These are phyloP conservation scores for Pichia sp. DNA, from an alignment of 1,139 yeast species.

Conservation along the genomic window DNA sequence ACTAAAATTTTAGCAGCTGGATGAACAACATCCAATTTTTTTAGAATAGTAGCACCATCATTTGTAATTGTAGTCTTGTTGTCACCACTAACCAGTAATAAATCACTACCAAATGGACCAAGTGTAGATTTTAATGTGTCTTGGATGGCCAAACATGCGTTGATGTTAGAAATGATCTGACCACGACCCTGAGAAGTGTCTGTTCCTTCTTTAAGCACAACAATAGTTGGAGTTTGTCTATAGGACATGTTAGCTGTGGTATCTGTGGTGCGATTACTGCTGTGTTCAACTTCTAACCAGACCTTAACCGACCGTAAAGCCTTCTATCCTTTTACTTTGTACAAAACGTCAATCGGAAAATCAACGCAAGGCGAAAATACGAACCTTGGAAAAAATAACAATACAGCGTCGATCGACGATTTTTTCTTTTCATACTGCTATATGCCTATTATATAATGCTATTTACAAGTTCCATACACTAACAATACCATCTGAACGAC, in stretches of 20 bases:
- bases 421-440: not conserved
- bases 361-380: too few species aligned
- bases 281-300: too few species aligned
- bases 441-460: not conserved
- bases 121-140: slow-evolving; percentile 91
- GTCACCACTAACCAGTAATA: slow-evolving; percentile 72
- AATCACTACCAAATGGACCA: slow-evolving; percentile 97
- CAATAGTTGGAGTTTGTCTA: slow-evolving; percentile 94
- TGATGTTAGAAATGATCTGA: slow-evolving; percentile 88
- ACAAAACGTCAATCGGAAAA: too few species aligned
- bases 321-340: too few species aligned
- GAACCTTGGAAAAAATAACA: not conserved
- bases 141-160: slow-evolving; percentile 95
- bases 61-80: slow-evolving; percentile 93
- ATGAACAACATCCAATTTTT: slow-evolving; percentile 88
- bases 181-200: slow-evolving; percentile 96
- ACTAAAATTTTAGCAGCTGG: slow-evolving; percentile 96
- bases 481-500: slow-evolving; percentile 50
- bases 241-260: slow-evolving; percentile 53
- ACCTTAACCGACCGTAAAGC: too few species aligned
- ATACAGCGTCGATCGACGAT: not conserved
- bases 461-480: slow-evolving; percentile 42
- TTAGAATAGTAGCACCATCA: slow-evolving; percentile 96
- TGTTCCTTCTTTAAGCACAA: slow-evolving; percentile 95
- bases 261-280: too few species aligned